phyloP scores from a whole-genome alignment of 345 rosid species.

The Eucalyptus leucophloia region DNA sequence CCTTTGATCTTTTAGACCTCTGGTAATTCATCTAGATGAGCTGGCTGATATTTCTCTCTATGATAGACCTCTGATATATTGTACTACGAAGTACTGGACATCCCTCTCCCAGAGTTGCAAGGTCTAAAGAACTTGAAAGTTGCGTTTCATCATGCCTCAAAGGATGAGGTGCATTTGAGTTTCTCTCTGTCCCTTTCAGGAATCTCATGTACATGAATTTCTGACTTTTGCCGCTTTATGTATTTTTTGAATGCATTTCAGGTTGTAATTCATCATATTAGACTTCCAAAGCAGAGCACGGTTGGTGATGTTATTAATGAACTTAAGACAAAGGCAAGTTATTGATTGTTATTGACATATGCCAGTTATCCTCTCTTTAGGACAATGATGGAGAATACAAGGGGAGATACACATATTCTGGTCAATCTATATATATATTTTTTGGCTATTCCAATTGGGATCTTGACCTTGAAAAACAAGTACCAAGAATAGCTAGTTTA shows the following conservation, averaged over 20 bases:
- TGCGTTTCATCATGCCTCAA: slow-evolving; percentile 72
- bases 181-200: background rate
- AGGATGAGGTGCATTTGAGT: slow-evolving; percentile 56
- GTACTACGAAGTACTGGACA: slow-evolving; percentile 96
- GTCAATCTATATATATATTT: background rate
- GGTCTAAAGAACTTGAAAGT: slow-evolving; percentile 89
- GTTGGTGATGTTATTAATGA: slow-evolving; percentile 89
- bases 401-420: background rate
- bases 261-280: slow-evolving; percentile 72
- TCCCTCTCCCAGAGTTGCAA: slow-evolving; percentile 95
- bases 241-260: slow-evolving; percentile 3
- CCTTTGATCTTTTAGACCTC: background rate
- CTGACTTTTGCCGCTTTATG: background rate
- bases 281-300: slow-evolving; percentile 93
- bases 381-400: background rate
- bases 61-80: slow-evolving; percentile 83
- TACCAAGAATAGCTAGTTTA: background rate
- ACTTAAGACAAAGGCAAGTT: slow-evolving; percentile 71
- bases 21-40: background rate
- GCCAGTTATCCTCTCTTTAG: background rate
- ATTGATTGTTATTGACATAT: background rate
- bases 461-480: background rate
- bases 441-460: background rate
- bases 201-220: background rate
- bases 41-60: slow-evolving; percentile 2